Evolutionary conservation across 1,139 yeast species (phyloP).

Genomic region (Saccharomyces hybrid): DNA sequence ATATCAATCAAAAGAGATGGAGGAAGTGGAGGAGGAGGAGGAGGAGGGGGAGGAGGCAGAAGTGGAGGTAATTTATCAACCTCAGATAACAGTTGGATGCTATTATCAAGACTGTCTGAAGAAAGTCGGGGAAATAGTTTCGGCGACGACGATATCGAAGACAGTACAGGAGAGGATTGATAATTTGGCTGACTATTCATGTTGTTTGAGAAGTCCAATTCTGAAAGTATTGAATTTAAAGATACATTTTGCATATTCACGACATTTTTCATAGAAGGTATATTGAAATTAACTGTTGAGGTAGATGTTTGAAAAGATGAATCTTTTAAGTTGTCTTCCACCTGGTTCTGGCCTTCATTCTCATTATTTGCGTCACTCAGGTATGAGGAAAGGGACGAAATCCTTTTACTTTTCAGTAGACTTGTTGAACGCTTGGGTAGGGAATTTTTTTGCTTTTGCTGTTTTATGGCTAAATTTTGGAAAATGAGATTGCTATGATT

Average conservation of each 20-base stretch:
- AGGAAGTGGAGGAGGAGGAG: conserved; percentile 34
- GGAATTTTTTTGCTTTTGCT: too few species aligned
- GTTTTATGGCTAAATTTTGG: background rate
- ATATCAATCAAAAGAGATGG: conserved; percentile 26
- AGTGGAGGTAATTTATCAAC: conserved; percentile 7
- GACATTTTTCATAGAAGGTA: background rate
- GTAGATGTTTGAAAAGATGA: background rate
- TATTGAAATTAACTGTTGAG: background rate
- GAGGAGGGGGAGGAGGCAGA: conserved; percentile 25
- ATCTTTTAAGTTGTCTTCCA: too few species aligned
- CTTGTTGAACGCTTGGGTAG: too few species aligned
- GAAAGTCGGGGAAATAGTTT: background rate
- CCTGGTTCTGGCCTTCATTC: background rate
- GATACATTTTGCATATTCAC: background rate
- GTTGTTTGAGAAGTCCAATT: background rate
- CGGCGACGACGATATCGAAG: background rate
- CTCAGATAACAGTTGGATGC: background rate
- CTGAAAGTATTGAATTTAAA: background rate
- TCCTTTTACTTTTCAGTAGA: too few species aligned
- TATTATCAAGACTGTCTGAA: background rate
- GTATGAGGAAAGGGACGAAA: too few species aligned
- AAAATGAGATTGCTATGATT: background rate
- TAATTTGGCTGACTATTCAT: background rate
- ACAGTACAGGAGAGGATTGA: background rate
- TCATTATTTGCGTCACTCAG: background rate